A percentile compares a stretch with the other conserved stretches of the same genome.
Conservation (phyloP, 352 stramenopile genomes). For the Poterioochromonas sp. region DNA sequence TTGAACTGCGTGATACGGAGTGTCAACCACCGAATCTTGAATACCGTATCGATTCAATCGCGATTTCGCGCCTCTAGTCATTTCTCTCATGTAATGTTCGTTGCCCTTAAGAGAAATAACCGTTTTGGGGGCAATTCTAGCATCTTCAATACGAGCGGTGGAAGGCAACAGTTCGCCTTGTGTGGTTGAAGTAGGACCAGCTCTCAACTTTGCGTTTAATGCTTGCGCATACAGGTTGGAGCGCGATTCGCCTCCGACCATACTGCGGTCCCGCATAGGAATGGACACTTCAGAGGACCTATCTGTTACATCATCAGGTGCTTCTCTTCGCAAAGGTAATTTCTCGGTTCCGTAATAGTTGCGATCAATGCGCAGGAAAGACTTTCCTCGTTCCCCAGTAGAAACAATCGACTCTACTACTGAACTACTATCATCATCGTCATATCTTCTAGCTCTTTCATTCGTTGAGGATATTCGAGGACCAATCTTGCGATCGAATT, state of each 20-base stretch:
- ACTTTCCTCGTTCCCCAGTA: neutral
- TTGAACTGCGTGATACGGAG: neutral
- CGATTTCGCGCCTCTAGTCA: conserved; percentile 69
- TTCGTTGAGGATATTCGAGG: neutral
- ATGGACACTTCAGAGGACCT: neutral
- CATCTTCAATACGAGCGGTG: neutral
- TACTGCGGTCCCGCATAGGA: neutral
- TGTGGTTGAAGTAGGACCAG: neutral
- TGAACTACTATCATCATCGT: neutral
- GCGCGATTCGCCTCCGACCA: neutral
- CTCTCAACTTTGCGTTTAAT: neutral
- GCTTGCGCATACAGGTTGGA: neutral
- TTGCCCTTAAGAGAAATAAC: neutral
- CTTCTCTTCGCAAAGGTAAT: neutral
- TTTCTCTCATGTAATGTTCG: conserved; percentile 45
- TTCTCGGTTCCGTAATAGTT: neutral
- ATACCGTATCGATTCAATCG: conserved; percentile 68
- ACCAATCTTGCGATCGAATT: neutral
- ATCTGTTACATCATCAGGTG: neutral
- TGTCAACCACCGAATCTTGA: conserved; percentile 49
- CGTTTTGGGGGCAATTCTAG: conserved; percentile 1
- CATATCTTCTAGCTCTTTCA: neutral
- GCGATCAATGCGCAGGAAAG: neutral
- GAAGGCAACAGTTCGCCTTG: neutral
- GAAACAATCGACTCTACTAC: neutral